Percentiles rank a stretch among this genome's conserved stretches.
phyloP scores from a whole-genome alignment of 1,284 basidiomycete genomes.

The Malassezia cuniculi region DNA sequence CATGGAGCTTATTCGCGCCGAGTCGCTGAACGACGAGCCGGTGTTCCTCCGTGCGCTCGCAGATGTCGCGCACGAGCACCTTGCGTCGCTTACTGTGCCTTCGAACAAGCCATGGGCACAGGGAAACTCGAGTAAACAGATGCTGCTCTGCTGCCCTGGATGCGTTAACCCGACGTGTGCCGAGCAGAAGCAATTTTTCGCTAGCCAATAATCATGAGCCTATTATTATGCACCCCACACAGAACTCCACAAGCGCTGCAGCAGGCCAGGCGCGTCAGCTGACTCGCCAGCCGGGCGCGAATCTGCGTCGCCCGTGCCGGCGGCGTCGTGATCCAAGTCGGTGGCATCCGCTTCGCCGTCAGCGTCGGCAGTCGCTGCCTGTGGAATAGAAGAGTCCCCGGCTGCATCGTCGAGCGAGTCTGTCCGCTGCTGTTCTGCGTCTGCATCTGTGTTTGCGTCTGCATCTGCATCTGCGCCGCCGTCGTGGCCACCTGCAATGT shows the following conservation, averaged over 20 bases:
- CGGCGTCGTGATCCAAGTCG: neutral
- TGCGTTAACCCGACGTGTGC: constrained; percentile 79
- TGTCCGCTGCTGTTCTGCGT: neutral
- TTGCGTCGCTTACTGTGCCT: constrained; percentile 45
- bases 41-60: constrained; percentile 93
- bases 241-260: constrained; percentile 11
- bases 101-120: constrained; percentile 30
- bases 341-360: neutral
- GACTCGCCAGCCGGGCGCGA: too few species aligned
- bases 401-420: neutral
- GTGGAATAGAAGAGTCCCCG: too few species aligned
- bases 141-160: constrained; percentile 78
- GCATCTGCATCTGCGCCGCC: neutral
- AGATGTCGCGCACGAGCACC: constrained; percentile 74
- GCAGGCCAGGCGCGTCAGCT: constrained; percentile 7
- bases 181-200: constrained; percentile 75
- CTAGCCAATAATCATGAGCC: neutral
- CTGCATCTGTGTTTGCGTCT: too few species aligned
- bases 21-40: constrained; percentile 93
- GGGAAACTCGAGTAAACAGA: constrained; percentile 58
- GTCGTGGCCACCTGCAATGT: neutral
- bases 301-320: neutral
- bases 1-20: constrained; percentile 76
- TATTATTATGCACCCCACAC: constrained; percentile 5
- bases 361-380: neutral